Evolutionary conservation across 768 basidiomycete genomes (phyloP).

Genomic region (Naganishia vaughanmartiniae): DNA sequence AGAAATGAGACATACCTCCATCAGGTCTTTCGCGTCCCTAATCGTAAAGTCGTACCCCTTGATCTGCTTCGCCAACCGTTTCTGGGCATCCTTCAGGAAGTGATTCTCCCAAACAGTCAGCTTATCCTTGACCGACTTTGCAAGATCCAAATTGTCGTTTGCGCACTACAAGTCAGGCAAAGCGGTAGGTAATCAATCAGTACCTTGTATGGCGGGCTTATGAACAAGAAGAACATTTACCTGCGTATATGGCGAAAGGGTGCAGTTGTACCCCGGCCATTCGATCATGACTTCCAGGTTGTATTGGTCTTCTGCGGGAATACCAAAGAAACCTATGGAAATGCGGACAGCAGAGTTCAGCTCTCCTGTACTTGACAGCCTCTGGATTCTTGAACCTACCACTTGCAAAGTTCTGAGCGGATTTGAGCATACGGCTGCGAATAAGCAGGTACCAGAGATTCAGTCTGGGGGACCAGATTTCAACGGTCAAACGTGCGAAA

Average conservation of each 20-base stretch:
- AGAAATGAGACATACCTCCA: constrained; percentile 40
- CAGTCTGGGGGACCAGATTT: background rate
- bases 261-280: constrained; percentile 68
- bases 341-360: background rate
- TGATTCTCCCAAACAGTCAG: constrained; percentile 63
- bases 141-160: constrained; percentile 34
- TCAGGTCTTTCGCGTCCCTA: constrained; percentile 43
- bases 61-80: constrained; percentile 59
- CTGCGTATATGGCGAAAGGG: constrained; percentile 79
- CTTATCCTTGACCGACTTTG: constrained; percentile 30
- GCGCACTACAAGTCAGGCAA: constrained; percentile 49
- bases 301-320: constrained; percentile 65
- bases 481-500: background rate
- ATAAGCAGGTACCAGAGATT: background rate
- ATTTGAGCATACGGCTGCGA: constrained; percentile 58
- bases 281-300: constrained; percentile 76
- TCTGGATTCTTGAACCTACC: constrained; percentile 51
- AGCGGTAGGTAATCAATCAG: constrained; percentile 53
- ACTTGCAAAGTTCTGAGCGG: constrained; percentile 57
- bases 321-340: constrained; percentile 65
- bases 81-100: constrained; percentile 68
- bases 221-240: constrained; percentile 30
- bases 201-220: background rate
- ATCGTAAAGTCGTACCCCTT: constrained; percentile 42
- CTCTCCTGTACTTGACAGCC: no score